Base-by-base conservation (phyloP, 2,329 filamentous ascomycete species). In the Myriosclerotinia duriaeana region DNA sequence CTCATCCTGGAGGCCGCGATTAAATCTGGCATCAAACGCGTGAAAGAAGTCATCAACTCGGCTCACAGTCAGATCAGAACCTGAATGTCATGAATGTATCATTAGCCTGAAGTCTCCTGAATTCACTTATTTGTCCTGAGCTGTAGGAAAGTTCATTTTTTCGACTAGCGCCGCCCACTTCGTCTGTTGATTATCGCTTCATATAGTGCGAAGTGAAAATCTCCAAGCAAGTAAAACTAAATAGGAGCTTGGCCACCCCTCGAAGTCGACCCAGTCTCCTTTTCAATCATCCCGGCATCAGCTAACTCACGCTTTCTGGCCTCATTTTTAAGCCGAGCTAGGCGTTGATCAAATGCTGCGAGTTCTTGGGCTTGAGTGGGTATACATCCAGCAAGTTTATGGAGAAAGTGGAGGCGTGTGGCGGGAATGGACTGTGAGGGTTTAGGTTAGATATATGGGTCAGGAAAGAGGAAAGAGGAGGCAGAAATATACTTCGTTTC, bases 361-460 rank as follows among this genome's bases (percentile, higher is more conserved):
- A 12, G 26, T 54, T 66, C 55, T 61, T 65, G 52, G 17, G 53
- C 42, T n/a, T n/a, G 30, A 9, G 55, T 66, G 34, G 52, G 50
- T 15, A 20, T 11, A 2, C 15, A 9, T 1, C 65, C 65, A 7
- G 50, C 55, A 9, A 66, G 42, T 17, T 85, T 80, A 68, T 80
- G 80, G 62, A 79, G 85, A 73, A 86, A 87, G 68, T 82, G 80
- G n/a, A 83, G 78, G 9, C 85, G 80, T 17, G 85, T 85, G 22
- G 80, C 80, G 0, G 85, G 79, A 34, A 87, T 79, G 73, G 81
- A 87, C 85, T 87, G 68, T 11, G 46, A 11, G 17, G 40, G 14
- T 30, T 53, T 53, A 65, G 14, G 40, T 53, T 53, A 65, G 54
- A n/a, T 30, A 15, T 6, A 26, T 26, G 20, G 26, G 11, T 12